Percentiles rank a stretch among this genome's conserved stretches.
Conservation (phyloP, 208 protist genomes). For the Crithidia fasciculata region DNA sequence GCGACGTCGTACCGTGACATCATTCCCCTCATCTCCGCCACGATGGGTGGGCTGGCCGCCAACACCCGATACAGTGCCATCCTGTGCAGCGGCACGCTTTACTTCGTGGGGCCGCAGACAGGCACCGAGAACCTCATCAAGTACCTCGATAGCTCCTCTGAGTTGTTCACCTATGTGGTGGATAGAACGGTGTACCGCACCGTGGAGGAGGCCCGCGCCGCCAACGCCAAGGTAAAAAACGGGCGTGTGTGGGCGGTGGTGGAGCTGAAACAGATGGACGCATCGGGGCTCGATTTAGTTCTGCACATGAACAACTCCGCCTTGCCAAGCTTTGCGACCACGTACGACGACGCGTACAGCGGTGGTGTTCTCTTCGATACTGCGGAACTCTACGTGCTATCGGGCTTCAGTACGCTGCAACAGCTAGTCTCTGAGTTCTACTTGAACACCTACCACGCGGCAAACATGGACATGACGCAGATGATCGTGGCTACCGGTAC, state of each 20-base stretch:
- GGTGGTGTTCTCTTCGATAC: slow-evolving; percentile 48
- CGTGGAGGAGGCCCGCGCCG: not conserved
- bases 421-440: slow-evolving; percentile 53
- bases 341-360: slow-evolving; percentile 34
- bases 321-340: slow-evolving; percentile 20
- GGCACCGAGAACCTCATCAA: slow-evolving; percentile 35
- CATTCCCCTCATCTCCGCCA: slow-evolving; percentile 5
- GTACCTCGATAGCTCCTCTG: slow-evolving; percentile 34
- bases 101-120: slow-evolving; percentile 51
- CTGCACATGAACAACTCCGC: slow-evolving; percentile 49
- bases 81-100: slow-evolving; percentile 44
- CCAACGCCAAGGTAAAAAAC: not conserved
- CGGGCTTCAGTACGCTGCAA: slow-evolving; percentile 71
- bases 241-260: slow-evolving; percentile 21
- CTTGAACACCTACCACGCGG: slow-evolving; percentile 28
- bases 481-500: slow-evolving; percentile 34
- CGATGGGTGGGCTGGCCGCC: slow-evolving; percentile 20
- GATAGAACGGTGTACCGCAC: slow-evolving; percentile 18
- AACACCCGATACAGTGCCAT: slow-evolving; percentile 52
- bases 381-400: slow-evolving; percentile 65
- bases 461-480: slow-evolving; percentile 21
- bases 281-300: slow-evolving; percentile 11
- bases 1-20: slow-evolving; percentile 13
- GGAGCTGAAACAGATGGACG: slow-evolving; percentile 12
- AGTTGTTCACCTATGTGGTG: slow-evolving; percentile 43